Conservation (phyloP, 2,329 filamentous ascomycete species). For the Pseudopyrenochaeta lycopersici region DNA sequence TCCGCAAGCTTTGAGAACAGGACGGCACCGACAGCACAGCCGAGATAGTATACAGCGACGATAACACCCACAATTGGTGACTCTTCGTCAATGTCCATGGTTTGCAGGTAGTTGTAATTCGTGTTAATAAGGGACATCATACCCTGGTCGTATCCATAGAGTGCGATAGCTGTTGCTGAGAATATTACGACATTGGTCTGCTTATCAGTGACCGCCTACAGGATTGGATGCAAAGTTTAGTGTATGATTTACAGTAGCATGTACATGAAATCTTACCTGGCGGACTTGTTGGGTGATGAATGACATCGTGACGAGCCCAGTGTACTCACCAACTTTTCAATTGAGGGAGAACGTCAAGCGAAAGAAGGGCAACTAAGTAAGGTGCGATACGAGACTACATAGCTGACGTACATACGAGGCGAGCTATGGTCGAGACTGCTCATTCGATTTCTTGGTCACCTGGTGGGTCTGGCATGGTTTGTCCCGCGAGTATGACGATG, state of each 20-base stretch:
- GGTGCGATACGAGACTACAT: background rate
- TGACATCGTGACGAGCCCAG: conserved; percentile 11
- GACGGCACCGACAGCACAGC: conserved; percentile 66
- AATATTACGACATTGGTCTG: conserved; percentile 62
- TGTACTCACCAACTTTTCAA: background rate
- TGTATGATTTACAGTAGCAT: too few relatives aligned
- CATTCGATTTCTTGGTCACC: conserved; percentile 21
- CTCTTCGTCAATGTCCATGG: conserved; percentile 63
- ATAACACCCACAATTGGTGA: conserved; percentile 66
- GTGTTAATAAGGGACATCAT: conserved; percentile 66
- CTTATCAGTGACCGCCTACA: conserved; percentile 44
- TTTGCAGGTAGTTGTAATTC: conserved; percentile 63
- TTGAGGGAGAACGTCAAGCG: background rate
- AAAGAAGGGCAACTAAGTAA: background rate
- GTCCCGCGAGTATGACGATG: conserved; percentile 22
- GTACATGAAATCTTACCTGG: background rate
- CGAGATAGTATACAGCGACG: conserved; percentile 69
- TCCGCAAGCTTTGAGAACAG: conserved; percentile 66
- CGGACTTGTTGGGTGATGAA: conserved; percentile 24
- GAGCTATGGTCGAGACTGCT: conserved; percentile 4
- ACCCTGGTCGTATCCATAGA: conserved; percentile 61
- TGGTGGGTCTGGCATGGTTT: conserved; percentile 10
- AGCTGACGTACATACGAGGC: background rate
- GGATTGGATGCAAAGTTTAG: too few relatives aligned
- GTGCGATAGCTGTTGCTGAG: conserved; percentile 62